These are phyloP conservation scores for Aspergillus sp. DNA, from an alignment of 2,329 filamentous ascomycete species.

Conservation along the genomic window DNA sequence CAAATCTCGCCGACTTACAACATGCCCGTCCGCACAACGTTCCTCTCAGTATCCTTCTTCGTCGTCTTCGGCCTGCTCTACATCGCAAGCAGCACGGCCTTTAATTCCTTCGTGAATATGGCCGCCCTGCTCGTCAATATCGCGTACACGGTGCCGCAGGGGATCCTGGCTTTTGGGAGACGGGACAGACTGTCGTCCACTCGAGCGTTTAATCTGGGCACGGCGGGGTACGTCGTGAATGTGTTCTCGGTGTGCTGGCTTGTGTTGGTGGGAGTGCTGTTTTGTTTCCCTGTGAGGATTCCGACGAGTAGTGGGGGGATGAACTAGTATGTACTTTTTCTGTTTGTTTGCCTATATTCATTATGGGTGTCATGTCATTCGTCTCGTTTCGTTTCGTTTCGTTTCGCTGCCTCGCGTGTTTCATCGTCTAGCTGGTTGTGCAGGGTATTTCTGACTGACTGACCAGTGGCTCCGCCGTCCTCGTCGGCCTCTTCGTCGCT, in stretches of 20 bases:
- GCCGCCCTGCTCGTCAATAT: conserved; percentile 33
- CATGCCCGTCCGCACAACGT: conserved; percentile 28
- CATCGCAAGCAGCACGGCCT: conserved; percentile 30
- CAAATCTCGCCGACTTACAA: conserved; percentile 12
- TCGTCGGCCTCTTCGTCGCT: conserved; percentile 28
- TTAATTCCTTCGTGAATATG: conserved; percentile 39
- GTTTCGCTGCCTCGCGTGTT: too few species aligned
- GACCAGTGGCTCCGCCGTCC: conserved; percentile 36
- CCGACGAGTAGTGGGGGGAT: neutral
- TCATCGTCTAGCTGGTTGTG: neutral
- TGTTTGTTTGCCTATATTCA: neutral
- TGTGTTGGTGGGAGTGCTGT: neutral
- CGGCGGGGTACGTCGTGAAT: conserved; percentile 3
- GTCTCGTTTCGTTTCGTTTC: too few species aligned
- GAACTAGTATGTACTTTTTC: conserved; percentile 2
- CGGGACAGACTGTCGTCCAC: conserved; percentile 21
- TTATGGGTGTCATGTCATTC: rapidly evolving
- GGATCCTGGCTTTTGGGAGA: conserved; percentile 40
- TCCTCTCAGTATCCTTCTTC: conserved; percentile 26
- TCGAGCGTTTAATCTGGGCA: conserved; percentile 20
- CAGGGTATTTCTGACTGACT: neutral
- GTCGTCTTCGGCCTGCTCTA: conserved; percentile 34
- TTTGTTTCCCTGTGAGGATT: conserved; percentile 1
- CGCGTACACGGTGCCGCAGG: conserved; percentile 46
- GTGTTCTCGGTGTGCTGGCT: conserved; percentile 7